Evolutionary conservation across 371 early-diverging fungal genomes (phyloP), one percentile per base, ranked within the genome.

Genomic region (Mortierella sp.): DNA sequence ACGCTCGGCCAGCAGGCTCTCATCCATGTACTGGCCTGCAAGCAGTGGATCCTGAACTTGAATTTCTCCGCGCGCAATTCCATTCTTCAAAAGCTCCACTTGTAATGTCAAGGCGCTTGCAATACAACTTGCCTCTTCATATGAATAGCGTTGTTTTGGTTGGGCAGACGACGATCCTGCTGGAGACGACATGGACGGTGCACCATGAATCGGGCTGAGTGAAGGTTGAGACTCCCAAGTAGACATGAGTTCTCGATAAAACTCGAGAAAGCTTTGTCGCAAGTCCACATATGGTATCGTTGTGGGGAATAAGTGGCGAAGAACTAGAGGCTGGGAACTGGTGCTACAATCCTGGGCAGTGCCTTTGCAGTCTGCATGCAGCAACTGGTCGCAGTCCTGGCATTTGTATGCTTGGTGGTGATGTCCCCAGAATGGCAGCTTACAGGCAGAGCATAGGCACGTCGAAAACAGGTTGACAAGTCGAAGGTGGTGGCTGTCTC

Each of bases 331-430:
- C 16, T 67, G 63, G 0, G 39, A 13, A 0, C 14, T 17, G 0
- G 49, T 49, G 14, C 39, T 56, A 19, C 69, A 68, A 4, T 60
- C 54, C 2, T 39, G 46, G 7, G 45, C 21, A 14, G 41, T 24
- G 3, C 63, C 63, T 13, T 56, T 44, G 57, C 88, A 88, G 17
- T 79, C 70, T 12, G 76, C 53, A 57, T 88, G 88, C 51, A 86
- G 71, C 61, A 88, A 79, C 19, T 83, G 83, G 34, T 77, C 70
- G 34, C 88, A 88, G 5, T 60, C 77, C 5, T 64, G 68, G 57
- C 88, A 88, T 0, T 80, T 78, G 54, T 86, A 88, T 0, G 80
- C 85, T 55, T 88, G 88, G 28, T 82, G 77, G 8, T 80, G 82
- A 7, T 83, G 70, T 16, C 87, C 88, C 86, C 88, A 88, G 2